Base-by-base conservation (phyloP, 108 stramenopile genomes). In the Aurantiochytrium sp. region DNA sequence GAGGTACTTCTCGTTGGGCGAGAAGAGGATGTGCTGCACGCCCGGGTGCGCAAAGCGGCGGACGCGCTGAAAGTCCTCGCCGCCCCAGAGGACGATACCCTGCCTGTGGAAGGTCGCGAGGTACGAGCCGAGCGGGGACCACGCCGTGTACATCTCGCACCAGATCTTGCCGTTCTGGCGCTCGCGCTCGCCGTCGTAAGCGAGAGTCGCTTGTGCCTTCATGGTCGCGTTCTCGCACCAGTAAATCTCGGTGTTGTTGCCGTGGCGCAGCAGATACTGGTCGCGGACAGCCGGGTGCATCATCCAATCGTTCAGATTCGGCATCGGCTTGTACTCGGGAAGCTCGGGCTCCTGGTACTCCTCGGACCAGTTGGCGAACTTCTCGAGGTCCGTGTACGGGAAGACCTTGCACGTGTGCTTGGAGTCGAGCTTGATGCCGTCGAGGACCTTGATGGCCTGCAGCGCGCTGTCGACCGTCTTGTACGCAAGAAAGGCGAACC, bases 51-150 rank as follows among this genome's bases (percentile, higher is more conserved):
- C 73, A 53, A 89, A 90, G 30, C 87, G 69, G 22, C 86, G 32
- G 52, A 54, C 22, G 22, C 50, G 30, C 55, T 90, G 52, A 55
- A 90, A 90, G 5, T 90, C 88, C 10, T 34, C n/a, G 59, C 87
- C 87, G 19, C 90, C 90, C 90, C 90, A 90, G 21, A 90, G 36
- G 27, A 85, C 69, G 15, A 90, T 65, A 68, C 90, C 90, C 4
- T 69, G 90, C 55, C 48, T 22, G 52, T 90, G 90, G 48, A 88
- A 88, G 19, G 90, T 90, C 15, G 42, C 85, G 4, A 90, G 36
- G 52, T 89, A 90, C 4, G 88, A 87, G 6, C 90, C 90, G 21
- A 86, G 68, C n/a, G 90, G 90, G 24, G 88, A 89, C 90, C 90
- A 90, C 21, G 50, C 54, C n/a, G 85, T 69, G 34, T 90, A 37